A percentile compares a stretch with the other conserved stretches of the same genome.
Conservation (phyloP, 306 rosid species). For the Dalbergia cultrata region DNA sequence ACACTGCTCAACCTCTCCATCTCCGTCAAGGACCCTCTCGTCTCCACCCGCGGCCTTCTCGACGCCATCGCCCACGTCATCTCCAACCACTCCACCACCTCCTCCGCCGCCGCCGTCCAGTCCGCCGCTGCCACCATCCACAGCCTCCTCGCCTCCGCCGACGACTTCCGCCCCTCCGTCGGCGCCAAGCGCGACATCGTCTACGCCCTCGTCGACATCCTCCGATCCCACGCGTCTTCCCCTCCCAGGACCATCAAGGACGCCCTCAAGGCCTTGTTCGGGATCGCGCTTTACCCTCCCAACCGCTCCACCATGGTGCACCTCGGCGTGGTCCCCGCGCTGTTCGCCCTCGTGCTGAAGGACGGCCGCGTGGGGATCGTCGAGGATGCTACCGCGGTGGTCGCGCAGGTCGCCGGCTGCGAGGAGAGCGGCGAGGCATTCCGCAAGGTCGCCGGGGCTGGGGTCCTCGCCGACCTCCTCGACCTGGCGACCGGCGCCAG, state of each 20-base stretch:
- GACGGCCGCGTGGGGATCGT: conserved; percentile 76
- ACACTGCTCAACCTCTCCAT: conserved; percentile 88
- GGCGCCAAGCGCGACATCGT: conserved; percentile 90
- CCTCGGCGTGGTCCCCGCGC: conserved; percentile 70
- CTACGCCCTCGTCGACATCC: conserved; percentile 70
- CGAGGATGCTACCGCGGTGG: conserved; percentile 92
- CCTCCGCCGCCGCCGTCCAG: conserved; percentile 80
- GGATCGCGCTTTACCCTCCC: conserved; percentile 70
- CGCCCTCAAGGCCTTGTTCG: conserved; percentile 85
- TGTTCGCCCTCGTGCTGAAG: conserved; percentile 61
- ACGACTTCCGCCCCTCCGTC: conserved; percentile 71
- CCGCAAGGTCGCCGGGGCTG: conserved; percentile 59
- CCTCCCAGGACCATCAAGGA: conserved; percentile 81
- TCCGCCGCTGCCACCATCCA: conserved; percentile 86
- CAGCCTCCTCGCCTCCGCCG: conserved; percentile 74
- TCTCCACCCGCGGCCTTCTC: conserved; percentile 87
- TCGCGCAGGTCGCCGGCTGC: conserved; percentile 94
- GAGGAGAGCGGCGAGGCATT: conserved; percentile 84
- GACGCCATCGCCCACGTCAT: conserved; percentile 84
- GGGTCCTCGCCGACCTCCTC: conserved; percentile 68
- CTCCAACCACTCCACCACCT: conserved; percentile 57
- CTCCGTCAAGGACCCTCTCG: conserved; percentile 62
- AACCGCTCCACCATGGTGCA: conserved; percentile 68
- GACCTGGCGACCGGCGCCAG: conserved; percentile 69
- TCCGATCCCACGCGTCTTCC: conserved; percentile 57